Percentiles rank a stretch among this genome's conserved stretches.
These are phyloP conservation scores for Microcyclospora tardicrescens DNA, from an alignment of 2,329 filamentous ascomycete genomes.

Conservation along the genomic window DNA sequence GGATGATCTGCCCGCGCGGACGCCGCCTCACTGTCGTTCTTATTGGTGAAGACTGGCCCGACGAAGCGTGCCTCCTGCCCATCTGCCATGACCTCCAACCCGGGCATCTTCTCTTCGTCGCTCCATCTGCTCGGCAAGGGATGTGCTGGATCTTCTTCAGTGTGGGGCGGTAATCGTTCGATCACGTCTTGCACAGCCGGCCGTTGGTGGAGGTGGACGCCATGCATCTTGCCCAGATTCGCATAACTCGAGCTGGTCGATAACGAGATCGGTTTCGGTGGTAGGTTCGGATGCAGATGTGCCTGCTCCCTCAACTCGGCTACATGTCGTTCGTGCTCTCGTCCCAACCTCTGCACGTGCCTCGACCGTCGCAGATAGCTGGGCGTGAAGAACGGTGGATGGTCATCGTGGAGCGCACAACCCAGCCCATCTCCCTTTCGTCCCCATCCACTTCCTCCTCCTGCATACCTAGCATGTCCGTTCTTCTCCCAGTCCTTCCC, in stretches of 20 bases:
- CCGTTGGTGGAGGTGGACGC: conserved; percentile 44
- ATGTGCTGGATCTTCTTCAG: conserved; percentile 48
- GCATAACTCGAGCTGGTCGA: conserved; percentile 46
- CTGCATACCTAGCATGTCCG: background rate
- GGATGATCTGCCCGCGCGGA: conserved; percentile 70
- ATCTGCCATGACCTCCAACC: conserved; percentile 61
- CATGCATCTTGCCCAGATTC: conserved; percentile 47
- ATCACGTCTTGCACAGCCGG: conserved; percentile 76
- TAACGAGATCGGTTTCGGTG: conserved; percentile 23
- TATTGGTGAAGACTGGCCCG: conserved; percentile 31
- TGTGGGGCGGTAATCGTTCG: conserved; percentile 51
- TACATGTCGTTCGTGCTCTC: conserved; percentile 41
- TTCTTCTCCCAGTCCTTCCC: conserved; percentile 1
- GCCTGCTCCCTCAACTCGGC: conserved; percentile 15
- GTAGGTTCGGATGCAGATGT: conserved; percentile 5
- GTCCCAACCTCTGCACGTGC: conserved; percentile 62
- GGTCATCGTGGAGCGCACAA: conserved; percentile 13
- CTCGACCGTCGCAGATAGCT: conserved; percentile 69
- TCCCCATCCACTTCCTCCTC: no score
- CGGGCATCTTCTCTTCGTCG: conserved; percentile 57
- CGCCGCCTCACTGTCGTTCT: conserved; percentile 60
- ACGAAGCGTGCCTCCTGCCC: conserved; percentile 57
- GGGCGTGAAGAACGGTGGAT: conserved; percentile 56
- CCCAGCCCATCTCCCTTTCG: conserved; percentile 8
- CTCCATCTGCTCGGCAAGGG: conserved; percentile 76